Evolutionary conservation across 2,329 filamentous ascomycete genomes (phyloP).

Genomic region (Alternaria sp.): DNA sequence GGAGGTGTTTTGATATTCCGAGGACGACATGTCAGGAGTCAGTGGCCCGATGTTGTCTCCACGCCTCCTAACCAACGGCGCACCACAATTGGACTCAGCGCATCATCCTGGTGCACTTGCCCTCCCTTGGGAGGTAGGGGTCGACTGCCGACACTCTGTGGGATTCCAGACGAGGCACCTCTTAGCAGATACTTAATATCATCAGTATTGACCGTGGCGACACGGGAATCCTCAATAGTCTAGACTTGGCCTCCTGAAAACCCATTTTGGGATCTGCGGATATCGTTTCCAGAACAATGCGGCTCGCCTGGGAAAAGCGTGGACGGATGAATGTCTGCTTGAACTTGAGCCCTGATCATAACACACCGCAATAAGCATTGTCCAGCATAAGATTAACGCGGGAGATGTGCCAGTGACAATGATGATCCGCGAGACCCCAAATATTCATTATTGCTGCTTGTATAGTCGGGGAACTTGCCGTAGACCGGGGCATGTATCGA

Average conservation of each 20-base stretch:
- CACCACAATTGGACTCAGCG: background rate
- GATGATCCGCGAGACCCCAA: background rate
- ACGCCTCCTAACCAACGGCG: background rate
- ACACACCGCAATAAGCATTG: conserved; percentile 4
- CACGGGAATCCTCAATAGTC: background rate
- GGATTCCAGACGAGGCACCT: background rate
- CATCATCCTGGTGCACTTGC: background rate
- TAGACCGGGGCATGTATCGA: conserved; percentile 5
- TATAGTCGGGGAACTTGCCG: conserved; percentile 8
- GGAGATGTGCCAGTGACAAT: conserved; percentile 11
- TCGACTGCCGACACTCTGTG: background rate
- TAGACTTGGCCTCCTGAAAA: background rate
- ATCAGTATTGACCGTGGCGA: background rate
- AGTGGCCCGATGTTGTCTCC: background rate
- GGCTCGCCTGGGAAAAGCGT: background rate
- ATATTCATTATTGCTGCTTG: background rate
- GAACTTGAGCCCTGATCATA: conserved; percentile 14
- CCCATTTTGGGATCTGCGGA: background rate
- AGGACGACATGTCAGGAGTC: background rate
- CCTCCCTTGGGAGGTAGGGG: background rate
- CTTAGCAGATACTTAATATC: background rate
- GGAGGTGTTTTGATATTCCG: background rate
- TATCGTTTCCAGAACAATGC: conserved; percentile 2
- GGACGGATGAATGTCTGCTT: conserved; percentile 1
- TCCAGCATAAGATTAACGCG: background rate